Conservation (phyloP, 2,329 filamentous ascomycete species). For the Alternaria brassicicola region DNA sequence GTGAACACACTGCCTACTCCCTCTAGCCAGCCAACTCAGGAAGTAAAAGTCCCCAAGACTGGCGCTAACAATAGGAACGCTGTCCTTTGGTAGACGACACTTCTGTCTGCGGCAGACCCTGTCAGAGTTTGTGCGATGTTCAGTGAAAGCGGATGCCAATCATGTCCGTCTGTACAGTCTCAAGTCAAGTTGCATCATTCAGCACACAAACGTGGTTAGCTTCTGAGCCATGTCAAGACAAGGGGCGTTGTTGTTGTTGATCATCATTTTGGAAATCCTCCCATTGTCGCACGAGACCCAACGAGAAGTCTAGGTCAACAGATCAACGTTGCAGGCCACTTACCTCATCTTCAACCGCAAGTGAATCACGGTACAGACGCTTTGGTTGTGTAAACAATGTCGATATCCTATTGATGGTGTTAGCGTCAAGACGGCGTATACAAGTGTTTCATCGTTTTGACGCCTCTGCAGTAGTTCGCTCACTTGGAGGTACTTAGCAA, state of each 20-base stretch:
- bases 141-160: conserved; percentile 1
- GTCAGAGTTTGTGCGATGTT: neutral
- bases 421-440: conserved; percentile 1
- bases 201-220: neutral
- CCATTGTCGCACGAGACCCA: neutral
- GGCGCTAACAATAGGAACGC: neutral
- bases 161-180: neutral
- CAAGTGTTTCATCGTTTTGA: conserved; percentile 1
- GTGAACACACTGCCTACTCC: neutral
- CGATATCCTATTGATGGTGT: neutral
- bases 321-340: conserved; percentile 4
- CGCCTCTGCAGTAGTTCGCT: neutral
- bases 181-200: conserved; percentile 1
- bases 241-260: neutral
- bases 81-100: neutral
- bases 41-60: neutral
- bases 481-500: conserved; percentile 2
- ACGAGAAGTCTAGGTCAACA: conserved; percentile 2
- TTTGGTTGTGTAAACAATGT: neutral
- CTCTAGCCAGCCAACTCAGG: neutral
- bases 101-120: neutral
- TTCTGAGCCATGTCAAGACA: neutral
- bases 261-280: neutral
- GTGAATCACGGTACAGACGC: neutral
- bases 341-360: neutral